Evolutionary conservation across 2,329 filamentous ascomycete species (phyloP).

Genomic region (Hymenoscyphus repandus): DNA sequence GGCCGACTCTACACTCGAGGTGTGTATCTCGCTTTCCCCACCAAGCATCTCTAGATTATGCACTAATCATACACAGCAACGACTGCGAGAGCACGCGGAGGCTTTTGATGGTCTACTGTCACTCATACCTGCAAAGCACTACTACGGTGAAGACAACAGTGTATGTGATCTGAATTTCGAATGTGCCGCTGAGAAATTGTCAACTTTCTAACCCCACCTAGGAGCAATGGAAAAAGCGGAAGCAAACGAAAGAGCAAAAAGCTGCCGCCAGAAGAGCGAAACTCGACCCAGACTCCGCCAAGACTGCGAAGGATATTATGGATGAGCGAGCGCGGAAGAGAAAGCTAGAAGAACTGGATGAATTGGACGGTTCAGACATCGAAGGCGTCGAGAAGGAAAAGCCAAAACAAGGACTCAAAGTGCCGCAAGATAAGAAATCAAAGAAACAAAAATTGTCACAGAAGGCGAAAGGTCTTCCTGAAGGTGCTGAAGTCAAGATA

Average conservation of each 20-base stretch:
- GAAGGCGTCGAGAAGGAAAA: constrained; percentile 53
- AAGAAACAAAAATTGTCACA: constrained; percentile 50
- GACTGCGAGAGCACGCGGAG: constrained; percentile 41
- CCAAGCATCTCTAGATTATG: constrained; percentile 13
- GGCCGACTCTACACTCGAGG: constrained; percentile 31
- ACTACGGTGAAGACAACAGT: constrained; percentile 65
- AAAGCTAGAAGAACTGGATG: constrained; percentile 66
- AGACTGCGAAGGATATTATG: constrained; percentile 84
- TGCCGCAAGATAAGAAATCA: constrained; percentile 35
- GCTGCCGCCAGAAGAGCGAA: constrained; percentile 80
- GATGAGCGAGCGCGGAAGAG: constrained; percentile 79
- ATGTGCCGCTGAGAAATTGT: constrained; percentile 1
- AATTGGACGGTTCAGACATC: constrained; percentile 47
- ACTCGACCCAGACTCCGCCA: constrained; percentile 78
- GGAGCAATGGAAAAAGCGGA: constrained; percentile 94
- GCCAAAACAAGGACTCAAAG: constrained; percentile 59
- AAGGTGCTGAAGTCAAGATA: constrained; percentile 34
- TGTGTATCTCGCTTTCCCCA: constrained; percentile 22
- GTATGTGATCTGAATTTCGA: constrained; percentile 40
- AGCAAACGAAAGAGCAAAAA: constrained; percentile 89
- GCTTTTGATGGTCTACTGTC: constrained; percentile 53
- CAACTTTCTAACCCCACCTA: constrained; percentile 35
- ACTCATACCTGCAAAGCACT: constrained; percentile 65
- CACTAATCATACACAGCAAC: constrained; percentile 37
- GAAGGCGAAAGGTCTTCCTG: constrained; percentile 29